Evolutionary conservation across 352 stramenopile genomes (phyloP).

Genomic region (Globisporangium middletonii): DNA sequence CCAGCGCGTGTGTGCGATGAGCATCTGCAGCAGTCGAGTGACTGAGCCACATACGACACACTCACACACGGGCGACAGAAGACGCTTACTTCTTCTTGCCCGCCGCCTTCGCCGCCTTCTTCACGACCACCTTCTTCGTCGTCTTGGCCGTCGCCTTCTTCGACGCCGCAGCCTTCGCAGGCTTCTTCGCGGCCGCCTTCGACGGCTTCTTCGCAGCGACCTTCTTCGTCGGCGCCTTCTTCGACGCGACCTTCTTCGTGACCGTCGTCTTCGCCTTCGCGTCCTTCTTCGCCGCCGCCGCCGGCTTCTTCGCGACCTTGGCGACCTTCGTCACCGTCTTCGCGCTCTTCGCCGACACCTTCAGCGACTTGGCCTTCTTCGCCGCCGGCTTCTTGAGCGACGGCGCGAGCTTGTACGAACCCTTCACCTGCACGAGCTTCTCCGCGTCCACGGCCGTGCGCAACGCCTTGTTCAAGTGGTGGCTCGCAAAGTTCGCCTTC

Average conservation of each 20-base stretch:
- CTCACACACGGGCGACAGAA: not conserved
- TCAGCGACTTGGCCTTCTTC: constrained; percentile 52
- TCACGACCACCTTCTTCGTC: constrained; percentile 31
- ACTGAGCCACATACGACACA: not conserved
- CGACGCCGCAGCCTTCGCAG: constrained; percentile 15
- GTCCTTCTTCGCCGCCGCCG: constrained; percentile 25
- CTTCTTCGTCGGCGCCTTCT: constrained; percentile 71
- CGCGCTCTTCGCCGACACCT: constrained; percentile 47
- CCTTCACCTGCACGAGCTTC: constrained; percentile 86
- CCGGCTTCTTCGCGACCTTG: constrained; percentile 49
- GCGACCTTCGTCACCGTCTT: constrained; percentile 43
- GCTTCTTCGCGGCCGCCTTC: constrained; percentile 37
- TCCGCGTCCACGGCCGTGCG: constrained; percentile 83
- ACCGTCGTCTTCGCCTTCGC: constrained; percentile 19
- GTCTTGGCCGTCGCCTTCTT: constrained; percentile 36
- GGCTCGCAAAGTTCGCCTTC: constrained; percentile 75
- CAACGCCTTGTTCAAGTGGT: constrained; percentile 88
- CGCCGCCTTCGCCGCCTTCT: constrained; percentile 18
- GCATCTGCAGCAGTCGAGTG: not conserved
- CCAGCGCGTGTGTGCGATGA: no score
- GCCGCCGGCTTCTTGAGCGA: constrained; percentile 59
- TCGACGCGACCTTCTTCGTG: constrained; percentile 61
- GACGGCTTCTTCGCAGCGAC: constrained; percentile 27
- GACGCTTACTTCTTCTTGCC: constrained; percentile 46
- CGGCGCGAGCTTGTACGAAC: constrained; percentile 73